A percentile compares a stretch with the other conserved stretches of the same genome.
Evolutionary conservation across 257 asterid species (phyloP).

Genomic region (Galeopsis tetrahit): DNA sequence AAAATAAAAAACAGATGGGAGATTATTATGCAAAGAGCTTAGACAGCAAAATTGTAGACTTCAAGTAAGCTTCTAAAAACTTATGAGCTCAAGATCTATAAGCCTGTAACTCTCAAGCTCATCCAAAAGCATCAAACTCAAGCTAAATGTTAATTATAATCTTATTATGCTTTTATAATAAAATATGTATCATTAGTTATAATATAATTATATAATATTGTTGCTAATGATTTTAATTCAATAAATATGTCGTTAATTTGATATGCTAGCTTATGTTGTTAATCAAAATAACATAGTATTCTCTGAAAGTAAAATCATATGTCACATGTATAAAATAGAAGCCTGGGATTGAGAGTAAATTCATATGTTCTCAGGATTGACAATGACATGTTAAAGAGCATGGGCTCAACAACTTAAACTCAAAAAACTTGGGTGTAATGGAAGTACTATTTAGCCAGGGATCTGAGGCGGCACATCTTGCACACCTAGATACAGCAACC

Average conservation of each 20-base stretch:
- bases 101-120: neutral
- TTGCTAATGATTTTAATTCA: neutral
- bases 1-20: neutral
- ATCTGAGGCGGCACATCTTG: neutral
- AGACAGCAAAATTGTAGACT: neutral
- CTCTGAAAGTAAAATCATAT: neutral
- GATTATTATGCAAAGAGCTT: neutral
- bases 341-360: too few species aligned
- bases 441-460: neutral
- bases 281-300: neutral
- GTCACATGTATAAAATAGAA: neutral
- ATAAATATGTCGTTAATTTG: neutral
- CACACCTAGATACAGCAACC: conserved; percentile 11
- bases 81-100: neutral
- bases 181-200: neutral
- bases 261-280: neutral
- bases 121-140: neutral
- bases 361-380: neutral
- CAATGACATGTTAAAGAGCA: neutral
- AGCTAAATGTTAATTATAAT: neutral
- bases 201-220: neutral
- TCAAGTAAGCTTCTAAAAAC: conserved; percentile 17
- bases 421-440: neutral
- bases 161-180: neutral
- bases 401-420: neutral